These are phyloP conservation scores for Clitopilus hobsonii DNA, from an alignment of 768 basidiomycete genomes.

Conservation along the genomic window DNA sequence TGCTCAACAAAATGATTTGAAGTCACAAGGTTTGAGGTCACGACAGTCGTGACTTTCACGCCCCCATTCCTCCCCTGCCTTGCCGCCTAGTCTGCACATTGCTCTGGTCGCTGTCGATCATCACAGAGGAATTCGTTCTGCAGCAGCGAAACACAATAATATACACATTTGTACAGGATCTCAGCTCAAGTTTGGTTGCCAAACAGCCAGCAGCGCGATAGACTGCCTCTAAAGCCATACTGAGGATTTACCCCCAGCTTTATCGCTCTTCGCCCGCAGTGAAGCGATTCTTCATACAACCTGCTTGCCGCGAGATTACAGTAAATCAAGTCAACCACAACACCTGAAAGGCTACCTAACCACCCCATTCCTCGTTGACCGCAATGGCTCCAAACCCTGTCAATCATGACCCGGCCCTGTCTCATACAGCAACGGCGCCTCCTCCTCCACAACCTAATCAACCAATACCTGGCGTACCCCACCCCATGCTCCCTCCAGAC, in stretches of 20 bases:
- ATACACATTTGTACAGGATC: neutral
- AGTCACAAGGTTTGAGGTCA: slow-evolving; percentile 26
- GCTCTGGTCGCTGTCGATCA: slow-evolving; percentile 3
- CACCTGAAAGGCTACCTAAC: neutral
- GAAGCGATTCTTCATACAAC: neutral
- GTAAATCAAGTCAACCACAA: neutral
- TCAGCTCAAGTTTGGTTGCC: neutral
- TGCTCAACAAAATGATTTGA: slow-evolving; percentile 13
- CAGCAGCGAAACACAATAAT: neutral
- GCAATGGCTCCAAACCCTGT: slow-evolving; percentile 33
- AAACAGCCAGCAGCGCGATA: neutral
- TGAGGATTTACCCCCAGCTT: neutral
- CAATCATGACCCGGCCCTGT: slow-evolving; percentile 33
- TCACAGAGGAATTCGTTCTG: neutral
- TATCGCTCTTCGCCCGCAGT: neutral
- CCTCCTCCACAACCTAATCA: slow-evolving; percentile 22
- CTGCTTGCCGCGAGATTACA: neutral
- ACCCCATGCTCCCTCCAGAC: slow-evolving; percentile 20
- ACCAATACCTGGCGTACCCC: slow-evolving; percentile 17
- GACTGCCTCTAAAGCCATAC: neutral
- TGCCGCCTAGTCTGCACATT: slow-evolving; percentile 6
- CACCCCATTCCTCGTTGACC: neutral
- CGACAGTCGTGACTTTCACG: slow-evolving; percentile 26
- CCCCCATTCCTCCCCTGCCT: slow-evolving; percentile 15
- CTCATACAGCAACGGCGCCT: slow-evolving; percentile 26